Base-by-base conservation (phyloP, 2,329 filamentous ascomycete species). In the Colletotrichum aenigma region DNA sequence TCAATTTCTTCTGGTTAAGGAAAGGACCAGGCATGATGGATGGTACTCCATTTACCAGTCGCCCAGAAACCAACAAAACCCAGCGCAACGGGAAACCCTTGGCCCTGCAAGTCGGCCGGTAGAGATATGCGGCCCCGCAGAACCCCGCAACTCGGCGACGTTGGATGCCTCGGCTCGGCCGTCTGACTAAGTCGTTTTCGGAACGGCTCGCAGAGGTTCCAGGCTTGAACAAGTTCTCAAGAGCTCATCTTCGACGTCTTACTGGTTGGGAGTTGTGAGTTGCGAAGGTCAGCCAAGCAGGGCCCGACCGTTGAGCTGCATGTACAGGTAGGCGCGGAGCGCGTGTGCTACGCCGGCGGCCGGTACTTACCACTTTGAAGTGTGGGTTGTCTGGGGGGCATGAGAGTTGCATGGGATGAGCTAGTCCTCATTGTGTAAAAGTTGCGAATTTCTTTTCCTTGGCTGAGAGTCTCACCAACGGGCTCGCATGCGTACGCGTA, bases 141-240 rank as follows among this genome's bases (percentile, higher is more conserved):
- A 52, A 28, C 70, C 65, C 70, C 70, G 70, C 70, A 73, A 73
- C 30, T n/a, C 21, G 38, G 21, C 24, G 26, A 69, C 56, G 36
- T 69, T 64, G 65, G 32, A 69, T 73, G 70, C 70, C 70, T 73
- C 70, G 70, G 70, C 66, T 70, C 32, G 28, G 48, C n/a, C 24
- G 32, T 16, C 43, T 21, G 32, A 43, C 48, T 58, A 71, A 30
- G 32, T 71, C 69, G 13, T 36, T 71, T 71, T 36, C 8, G 43
- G 69, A 26, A 56, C 43, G 48, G 16, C 60, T 21, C 38, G 48
- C 43, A 66, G 32, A 21, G 48, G 10, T 38, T n/a, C n/a, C 36
- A 13, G 36, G 21, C 43, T 15, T 58, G 21, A 16, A 4, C 28
- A 12, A 62, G 16, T 24, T n/a, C 24, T 15, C 32, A 28, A 71